Conservation (phyloP, 2,329 filamentous ascomycete species). For the Exophiala aquamarina region DNA sequence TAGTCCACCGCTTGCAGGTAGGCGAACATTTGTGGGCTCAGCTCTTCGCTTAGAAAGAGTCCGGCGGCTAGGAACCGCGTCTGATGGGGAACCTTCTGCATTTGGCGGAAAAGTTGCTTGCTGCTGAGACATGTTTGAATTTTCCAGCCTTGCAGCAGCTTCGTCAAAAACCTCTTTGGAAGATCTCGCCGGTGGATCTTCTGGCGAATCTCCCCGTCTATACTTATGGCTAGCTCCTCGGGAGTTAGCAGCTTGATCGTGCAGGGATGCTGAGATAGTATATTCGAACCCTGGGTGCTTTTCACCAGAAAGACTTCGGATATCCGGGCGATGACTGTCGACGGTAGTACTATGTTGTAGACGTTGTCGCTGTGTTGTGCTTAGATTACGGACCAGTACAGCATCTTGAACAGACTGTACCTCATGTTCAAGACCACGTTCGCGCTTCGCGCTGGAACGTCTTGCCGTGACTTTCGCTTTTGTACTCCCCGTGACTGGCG, state of each 20-base stretch:
- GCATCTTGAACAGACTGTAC: slow-evolving; percentile 29
- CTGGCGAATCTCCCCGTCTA: slow-evolving; percentile 6
- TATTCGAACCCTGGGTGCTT: slow-evolving; percentile 30
- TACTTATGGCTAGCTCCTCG: slow-evolving; percentile 15
- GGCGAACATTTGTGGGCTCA: slow-evolving; percentile 1
- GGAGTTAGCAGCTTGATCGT: background rate
- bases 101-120: background rate
- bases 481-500: background rate
- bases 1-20: slow-evolving; percentile 5
- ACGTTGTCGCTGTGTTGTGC: slow-evolving; percentile 36
- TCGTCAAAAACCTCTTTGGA: no score
- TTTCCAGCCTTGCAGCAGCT: background rate
- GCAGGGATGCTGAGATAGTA: slow-evolving; percentile 11
- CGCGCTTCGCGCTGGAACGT: slow-evolving; percentile 8
- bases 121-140: background rate
- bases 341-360: slow-evolving; percentile 34
- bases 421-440: slow-evolving; percentile 9
- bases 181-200: background rate
- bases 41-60: background rate
- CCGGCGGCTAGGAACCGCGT: background rate
- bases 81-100: background rate
- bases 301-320: slow-evolving; percentile 21
- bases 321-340: slow-evolving; percentile 30
- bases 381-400: slow-evolving; percentile 35
- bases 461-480: slow-evolving; percentile 2